Evolutionary conservation across 2,329 filamentous ascomycete genomes (phyloP).

Genomic region (Scytalidium lignicola): DNA sequence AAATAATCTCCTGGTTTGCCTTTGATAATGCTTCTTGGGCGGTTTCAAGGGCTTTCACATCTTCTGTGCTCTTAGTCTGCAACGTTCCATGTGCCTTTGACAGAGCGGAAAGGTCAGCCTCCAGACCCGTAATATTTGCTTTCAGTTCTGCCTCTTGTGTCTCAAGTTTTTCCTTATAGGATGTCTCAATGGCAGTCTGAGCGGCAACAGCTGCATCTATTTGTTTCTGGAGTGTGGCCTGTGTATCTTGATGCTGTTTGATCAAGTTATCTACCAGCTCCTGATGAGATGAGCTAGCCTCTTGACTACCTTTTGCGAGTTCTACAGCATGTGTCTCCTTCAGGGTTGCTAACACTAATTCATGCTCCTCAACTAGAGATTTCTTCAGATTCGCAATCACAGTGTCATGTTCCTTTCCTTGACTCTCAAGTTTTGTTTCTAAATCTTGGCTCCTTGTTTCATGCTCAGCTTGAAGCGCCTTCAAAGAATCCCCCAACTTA

Average conservation of each 20-base stretch:
- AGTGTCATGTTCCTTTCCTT: constrained; percentile 33
- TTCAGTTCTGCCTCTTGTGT: constrained; percentile 39
- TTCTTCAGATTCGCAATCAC: constrained; percentile 44
- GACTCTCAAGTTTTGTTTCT: constrained; percentile 29
- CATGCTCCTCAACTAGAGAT: constrained; percentile 45
- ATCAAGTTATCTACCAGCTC: constrained; percentile 46
- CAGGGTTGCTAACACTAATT: constrained; percentile 40
- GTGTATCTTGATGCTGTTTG: constrained; percentile 41
- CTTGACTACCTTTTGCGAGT: constrained; percentile 40
- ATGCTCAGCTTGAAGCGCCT: constrained; percentile 31
- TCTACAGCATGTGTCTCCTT: constrained; percentile 33
- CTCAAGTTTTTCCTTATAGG: constrained; percentile 40
- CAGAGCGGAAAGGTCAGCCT: constrained; percentile 35
- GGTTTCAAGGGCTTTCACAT: constrained; percentile 39
- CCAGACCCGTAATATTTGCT: constrained; percentile 43
- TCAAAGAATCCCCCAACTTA: constrained; percentile 21
- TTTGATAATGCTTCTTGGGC: constrained; percentile 24
- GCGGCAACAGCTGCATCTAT: constrained; percentile 47
- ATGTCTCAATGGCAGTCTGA: constrained; percentile 39
- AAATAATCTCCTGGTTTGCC: constrained; percentile 40
- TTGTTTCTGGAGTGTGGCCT: constrained; percentile 48
- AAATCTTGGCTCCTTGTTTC: constrained; percentile 43
- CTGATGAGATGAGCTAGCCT: constrained; percentile 40
- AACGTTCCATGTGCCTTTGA: constrained; percentile 31
- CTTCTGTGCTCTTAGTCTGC: constrained; percentile 36